These are phyloP conservation scores for Podosphaera xanthii DNA, from an alignment of 2,329 filamentous ascomycete species.

Conservation along the genomic window DNA sequence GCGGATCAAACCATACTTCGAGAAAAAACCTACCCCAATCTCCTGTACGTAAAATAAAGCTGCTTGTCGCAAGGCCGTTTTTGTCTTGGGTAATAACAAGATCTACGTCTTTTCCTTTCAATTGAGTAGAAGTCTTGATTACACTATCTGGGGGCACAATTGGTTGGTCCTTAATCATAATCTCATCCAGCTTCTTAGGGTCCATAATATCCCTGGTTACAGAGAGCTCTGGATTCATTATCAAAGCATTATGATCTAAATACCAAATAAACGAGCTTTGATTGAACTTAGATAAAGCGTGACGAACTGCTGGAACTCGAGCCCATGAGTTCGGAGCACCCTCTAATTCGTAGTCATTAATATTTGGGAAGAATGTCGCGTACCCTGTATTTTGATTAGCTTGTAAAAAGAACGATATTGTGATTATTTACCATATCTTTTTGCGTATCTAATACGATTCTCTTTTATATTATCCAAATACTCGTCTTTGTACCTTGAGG, in stretches of 20 bases:
- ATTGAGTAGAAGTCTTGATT: constrained; percentile 74
- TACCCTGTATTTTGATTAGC: constrained; percentile 38
- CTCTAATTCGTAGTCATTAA: constrained; percentile 50
- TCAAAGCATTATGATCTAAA: constrained; percentile 62
- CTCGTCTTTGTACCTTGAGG: constrained; percentile 34
- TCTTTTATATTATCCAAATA: constrained; percentile 55
- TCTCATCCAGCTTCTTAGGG: constrained; percentile 39
- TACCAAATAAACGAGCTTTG: constrained; percentile 68
- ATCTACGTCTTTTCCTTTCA: constrained; percentile 58
- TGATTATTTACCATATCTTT: constrained; percentile 47
- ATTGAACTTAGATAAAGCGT: constrained; percentile 64
- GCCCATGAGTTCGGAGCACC: constrained; percentile 43
- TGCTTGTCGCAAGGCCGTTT: constrained; percentile 52
- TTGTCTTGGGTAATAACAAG: constrained; percentile 69
- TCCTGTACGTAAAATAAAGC: constrained; percentile 59
- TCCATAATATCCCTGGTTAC: constrained; percentile 52
- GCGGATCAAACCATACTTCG: constrained; percentile 87
- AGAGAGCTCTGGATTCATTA: constrained; percentile 58
- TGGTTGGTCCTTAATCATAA: constrained; percentile 69
- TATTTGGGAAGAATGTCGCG: constrained; percentile 56
- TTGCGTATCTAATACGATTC: constrained; percentile 69
- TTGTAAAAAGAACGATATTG: constrained; percentile 1
- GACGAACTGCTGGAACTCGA: constrained; percentile 64
- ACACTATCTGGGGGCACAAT: constrained; percentile 91
- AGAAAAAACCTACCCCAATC: constrained; percentile 86